Percentiles rank a stretch among this genome's conserved stretches.
Evolutionary conservation across 495 filamentous ascomycete genomes (phyloP).

Genomic region (Physcia stellaris): DNA sequence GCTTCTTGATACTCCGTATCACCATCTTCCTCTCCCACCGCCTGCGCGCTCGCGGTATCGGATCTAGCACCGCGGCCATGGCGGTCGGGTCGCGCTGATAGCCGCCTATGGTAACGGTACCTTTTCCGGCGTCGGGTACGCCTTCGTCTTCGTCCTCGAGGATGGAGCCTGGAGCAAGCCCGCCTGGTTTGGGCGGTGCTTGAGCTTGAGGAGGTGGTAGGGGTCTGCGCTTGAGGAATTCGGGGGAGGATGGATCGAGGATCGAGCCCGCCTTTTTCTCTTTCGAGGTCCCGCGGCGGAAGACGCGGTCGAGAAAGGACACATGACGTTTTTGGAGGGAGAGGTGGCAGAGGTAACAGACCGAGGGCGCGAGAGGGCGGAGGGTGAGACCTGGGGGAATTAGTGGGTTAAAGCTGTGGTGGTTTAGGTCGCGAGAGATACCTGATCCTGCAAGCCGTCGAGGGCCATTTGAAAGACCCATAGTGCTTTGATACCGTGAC

Average conservation of each 20-base stretch:
- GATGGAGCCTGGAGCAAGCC: slow-evolving; percentile 31
- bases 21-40: slow-evolving; percentile 78
- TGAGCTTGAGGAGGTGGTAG: slow-evolving; percentile 9
- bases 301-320: slow-evolving; percentile 14
- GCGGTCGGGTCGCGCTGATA: slow-evolving; percentile 28
- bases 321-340: slow-evolving; percentile 8
- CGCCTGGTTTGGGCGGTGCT: slow-evolving; percentile 3
- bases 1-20: slow-evolving; percentile 50
- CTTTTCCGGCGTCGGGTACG: not conserved
- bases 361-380: slow-evolving; percentile 4
- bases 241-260: slow-evolving; percentile 11
- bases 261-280: slow-evolving; percentile 19
- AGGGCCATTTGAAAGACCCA: no score
- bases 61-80: slow-evolving; percentile 48
- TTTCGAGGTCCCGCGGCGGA: slow-evolving; percentile 18
- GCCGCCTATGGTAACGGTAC: not conserved
- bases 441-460: no score
- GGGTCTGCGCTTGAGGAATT: slow-evolving; percentile 7
- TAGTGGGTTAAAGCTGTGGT: no score
- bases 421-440: no score
- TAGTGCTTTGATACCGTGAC: no score
- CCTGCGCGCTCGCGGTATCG: slow-evolving; percentile 46
- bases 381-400: no score
- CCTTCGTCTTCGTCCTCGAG: slow-evolving; percentile 38
- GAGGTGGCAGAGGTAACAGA: slow-evolving; percentile 1